These are phyloP conservation scores for Lojkania enalia DNA, from an alignment of 2,329 filamentous ascomycete genomes.

Conservation along the genomic window DNA sequence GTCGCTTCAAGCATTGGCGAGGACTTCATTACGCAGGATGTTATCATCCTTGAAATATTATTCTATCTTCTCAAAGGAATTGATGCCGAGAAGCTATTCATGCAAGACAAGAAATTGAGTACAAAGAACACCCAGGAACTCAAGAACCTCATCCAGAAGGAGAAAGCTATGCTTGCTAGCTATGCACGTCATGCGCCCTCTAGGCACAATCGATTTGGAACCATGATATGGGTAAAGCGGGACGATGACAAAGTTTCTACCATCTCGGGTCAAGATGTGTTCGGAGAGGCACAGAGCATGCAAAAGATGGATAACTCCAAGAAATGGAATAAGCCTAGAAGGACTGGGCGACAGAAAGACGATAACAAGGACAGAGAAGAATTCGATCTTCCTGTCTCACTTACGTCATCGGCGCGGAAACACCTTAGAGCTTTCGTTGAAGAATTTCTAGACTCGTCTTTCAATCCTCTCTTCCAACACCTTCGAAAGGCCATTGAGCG, in stretches of 20 bases:
- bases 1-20: conserved; percentile 91
- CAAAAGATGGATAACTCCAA: conserved; percentile 90
- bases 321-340: conserved; percentile 81
- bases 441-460: conserved; percentile 91
- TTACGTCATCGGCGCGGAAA: conserved; percentile 74
- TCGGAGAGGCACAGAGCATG: conserved; percentile 74
- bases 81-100: conserved; percentile 80
- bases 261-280: conserved; percentile 83
- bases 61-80: conserved; percentile 93
- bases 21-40: conserved; percentile 87
- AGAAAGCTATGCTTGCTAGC: conserved; percentile 78
- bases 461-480: conserved; percentile 85
- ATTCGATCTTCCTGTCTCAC: conserved; percentile 71
- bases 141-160: conserved; percentile 73
- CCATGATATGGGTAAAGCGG: conserved; percentile 94
- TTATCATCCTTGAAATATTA: conserved; percentile 85
- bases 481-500: conserved; percentile 87
- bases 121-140: conserved; percentile 74
- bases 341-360: conserved; percentile 46
- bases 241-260: conserved; percentile 83
- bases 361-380: conserved; percentile 56
- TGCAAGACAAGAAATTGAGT: conserved; percentile 73
- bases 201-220: conserved; percentile 90
- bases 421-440: conserved; percentile 82
- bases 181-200: conserved; percentile 79